phyloP scores from a whole-genome alignment of 1,139 yeast genomes.

The Sugiyamaella paludigena region DNA sequence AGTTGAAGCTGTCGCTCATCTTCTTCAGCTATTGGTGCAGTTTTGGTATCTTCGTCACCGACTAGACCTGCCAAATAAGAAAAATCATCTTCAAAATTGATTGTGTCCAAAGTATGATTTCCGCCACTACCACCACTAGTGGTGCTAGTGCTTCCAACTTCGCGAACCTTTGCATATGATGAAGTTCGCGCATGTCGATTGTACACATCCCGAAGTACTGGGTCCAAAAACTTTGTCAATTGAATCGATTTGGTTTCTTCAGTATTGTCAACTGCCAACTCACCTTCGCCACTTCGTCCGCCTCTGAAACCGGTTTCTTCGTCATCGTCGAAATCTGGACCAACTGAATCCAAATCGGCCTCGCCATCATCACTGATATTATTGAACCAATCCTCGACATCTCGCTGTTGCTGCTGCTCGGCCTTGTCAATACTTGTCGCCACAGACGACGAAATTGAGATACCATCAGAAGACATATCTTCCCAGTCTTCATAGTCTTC shows the following conservation, averaged over 20 bases:
- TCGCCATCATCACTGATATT: conserved; percentile 16
- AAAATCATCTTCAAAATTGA: conserved; percentile 33
- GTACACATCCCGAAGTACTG: conserved; percentile 13
- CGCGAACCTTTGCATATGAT: conserved; percentile 15
- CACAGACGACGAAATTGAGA: conserved; percentile 10
- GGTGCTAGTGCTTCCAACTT: conserved; percentile 5
- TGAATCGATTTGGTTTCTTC: conserved; percentile 13
- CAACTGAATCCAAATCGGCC: conserved; percentile 15
- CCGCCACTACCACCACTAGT: conserved; percentile 1
- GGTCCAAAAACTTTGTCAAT: conserved; percentile 15
- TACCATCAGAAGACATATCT: conserved; percentile 17
- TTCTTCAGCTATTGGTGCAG: conserved; percentile 26
- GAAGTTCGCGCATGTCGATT: conserved; percentile 14
- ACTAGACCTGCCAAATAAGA: conserved; percentile 36
- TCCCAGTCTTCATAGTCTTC: conserved; percentile 24
- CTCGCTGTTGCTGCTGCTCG: conserved; percentile 31
- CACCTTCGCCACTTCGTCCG: conserved; percentile 2
- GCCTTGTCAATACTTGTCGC: conserved; percentile 21
- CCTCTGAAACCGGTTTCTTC: background rate
- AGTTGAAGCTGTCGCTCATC: background rate
- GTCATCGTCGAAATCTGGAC: conserved; percentile 15
- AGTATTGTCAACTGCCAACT: conserved; percentile 6
- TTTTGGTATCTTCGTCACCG: conserved; percentile 27
- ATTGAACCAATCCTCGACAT: conserved; percentile 37
- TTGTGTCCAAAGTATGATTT: conserved; percentile 17